Evolutionary conservation across 2,329 filamentous ascomycete genomes (phyloP), one percentile per base, ranked within the genome.

Genomic region (Esteya vermicola): DNA sequence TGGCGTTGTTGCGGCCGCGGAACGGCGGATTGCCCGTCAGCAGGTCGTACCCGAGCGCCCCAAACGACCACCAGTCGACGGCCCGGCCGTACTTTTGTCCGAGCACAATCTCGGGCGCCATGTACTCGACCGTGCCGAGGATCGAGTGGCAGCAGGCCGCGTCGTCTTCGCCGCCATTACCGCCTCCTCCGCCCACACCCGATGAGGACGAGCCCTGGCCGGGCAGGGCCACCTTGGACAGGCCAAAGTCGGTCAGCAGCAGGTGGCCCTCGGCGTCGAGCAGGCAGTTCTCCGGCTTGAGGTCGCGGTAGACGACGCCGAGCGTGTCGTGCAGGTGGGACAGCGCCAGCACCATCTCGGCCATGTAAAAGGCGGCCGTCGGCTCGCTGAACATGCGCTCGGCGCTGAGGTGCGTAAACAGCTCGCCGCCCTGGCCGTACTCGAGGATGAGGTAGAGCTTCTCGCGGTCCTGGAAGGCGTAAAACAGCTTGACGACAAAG

Each of bases 41-140:
- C 27, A 98, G 68, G 57, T 98, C 91, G 58, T 80, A 93, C 26
- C 85, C 86, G 34, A 98, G 72, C 3, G 89, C 88, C 27, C 93
- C 91, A 35, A 98, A 79, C 5, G 88, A 94, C 91, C 91, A 98
- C 89, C 89, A 98, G 62, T 98, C 91, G 16, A 95, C 93, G 2
- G 86, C 80, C 58, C 88, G 89, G 53, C 89, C 88, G 57, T 98
- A 98, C 48, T 84, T 79, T 48, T 83, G 78, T 45, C 86, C 88
- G 46, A 79, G 73, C 45, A 98, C 77, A 38, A 98, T 83, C 61
- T 98, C 91, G 1, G 91, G 91, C 0, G 91, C 93, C 91, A 98
- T 98, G 70, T 98, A 98, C 57, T 96, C 91, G 43, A 95, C 81
- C 0, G 91, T 98, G 38, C 91, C 91, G 9, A 95, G 75, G 48